Base-by-base conservation (phyloP, 2,329 filamentous ascomycete genomes). In the Trichoderma oligosporum region DNA sequence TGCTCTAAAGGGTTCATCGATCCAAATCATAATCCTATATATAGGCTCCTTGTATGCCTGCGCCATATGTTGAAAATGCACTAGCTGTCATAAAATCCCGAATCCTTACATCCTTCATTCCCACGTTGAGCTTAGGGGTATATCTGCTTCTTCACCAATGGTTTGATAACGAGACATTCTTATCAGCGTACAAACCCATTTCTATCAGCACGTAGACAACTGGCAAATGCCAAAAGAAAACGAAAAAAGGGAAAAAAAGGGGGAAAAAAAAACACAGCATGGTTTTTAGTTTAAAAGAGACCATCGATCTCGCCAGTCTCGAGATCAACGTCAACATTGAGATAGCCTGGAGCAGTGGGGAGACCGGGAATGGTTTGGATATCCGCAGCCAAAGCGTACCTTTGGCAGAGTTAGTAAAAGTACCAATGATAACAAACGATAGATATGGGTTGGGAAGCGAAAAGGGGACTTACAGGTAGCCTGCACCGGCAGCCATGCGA, bases 311-410 rank as follows among this genome's bases (percentile, higher is more conserved):
- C 88, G 55, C 89, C 89, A n/a, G 87, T 92, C 77, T 91, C 87
- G 5, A 79, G 75, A 66, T 93, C 87, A 35, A 88, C 86, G 64
- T 97, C 93, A 44, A 97, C 92, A 67, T 97, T 97, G 61, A 97
- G 78, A 70, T 97, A 97, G 9, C 94, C 94, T 7, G 93, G 94
- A 18, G 93, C 93, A 7, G 94, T 97, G 8, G 93, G 93, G 62
- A 99, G 78, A 61, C 94, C 94, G 12, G 94, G 94, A 62, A 99
- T 99, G 1, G 94, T 99, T 79, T 97, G 94, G 64, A 99, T 97
- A 69, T 99, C 94, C 12, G 94, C 94, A 54, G 94, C 94, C 61
- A 97, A 82, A 6, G 94, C 94, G 66, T 96, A 97, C 54, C 88
- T 88, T 63, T 45, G 55, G 11, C 31, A 6, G 7, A 49, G 62